These are phyloP conservation scores for Mucuna pruriens DNA, from an alignment of 306 rosid species.

Conservation along the genomic window DNA sequence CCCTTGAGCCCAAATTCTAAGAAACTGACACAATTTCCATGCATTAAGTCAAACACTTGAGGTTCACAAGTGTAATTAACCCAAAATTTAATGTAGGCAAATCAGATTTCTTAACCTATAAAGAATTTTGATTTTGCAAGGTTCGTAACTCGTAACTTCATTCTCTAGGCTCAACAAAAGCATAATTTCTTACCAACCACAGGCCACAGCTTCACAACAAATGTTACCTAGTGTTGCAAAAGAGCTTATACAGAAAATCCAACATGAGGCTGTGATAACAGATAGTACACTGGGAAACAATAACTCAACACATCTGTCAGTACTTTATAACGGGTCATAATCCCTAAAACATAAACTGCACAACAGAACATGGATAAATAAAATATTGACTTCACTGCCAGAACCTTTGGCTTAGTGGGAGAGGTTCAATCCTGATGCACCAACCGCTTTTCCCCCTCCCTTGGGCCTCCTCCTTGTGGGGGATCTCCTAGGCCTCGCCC, in stretches of 20 bases:
- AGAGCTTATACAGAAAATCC: background rate
- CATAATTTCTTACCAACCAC: background rate
- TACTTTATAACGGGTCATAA: background rate
- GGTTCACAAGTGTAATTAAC: background rate
- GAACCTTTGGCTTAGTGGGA: background rate
- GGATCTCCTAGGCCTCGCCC: background rate
- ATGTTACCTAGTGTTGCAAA: background rate
- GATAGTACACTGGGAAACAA: background rate
- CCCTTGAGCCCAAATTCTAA: no score
- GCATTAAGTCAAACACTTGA: background rate
- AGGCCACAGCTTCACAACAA: background rate
- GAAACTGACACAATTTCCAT: background rate
- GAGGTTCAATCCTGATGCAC: background rate
- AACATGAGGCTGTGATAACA: background rate
- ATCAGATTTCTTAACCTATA: background rate
- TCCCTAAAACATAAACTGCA: background rate
- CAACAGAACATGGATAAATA: background rate
- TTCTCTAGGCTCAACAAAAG: background rate
- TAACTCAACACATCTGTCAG: background rate
- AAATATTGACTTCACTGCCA: background rate
- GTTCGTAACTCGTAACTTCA: background rate
- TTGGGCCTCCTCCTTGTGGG: background rate
- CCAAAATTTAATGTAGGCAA: background rate
- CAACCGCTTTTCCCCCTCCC: background rate
- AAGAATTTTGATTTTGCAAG: slow-evolving; percentile 1